phyloP scores from a whole-genome alignment of 371 early-diverging fungal genomes.

The Funneliformis caledonium region DNA sequence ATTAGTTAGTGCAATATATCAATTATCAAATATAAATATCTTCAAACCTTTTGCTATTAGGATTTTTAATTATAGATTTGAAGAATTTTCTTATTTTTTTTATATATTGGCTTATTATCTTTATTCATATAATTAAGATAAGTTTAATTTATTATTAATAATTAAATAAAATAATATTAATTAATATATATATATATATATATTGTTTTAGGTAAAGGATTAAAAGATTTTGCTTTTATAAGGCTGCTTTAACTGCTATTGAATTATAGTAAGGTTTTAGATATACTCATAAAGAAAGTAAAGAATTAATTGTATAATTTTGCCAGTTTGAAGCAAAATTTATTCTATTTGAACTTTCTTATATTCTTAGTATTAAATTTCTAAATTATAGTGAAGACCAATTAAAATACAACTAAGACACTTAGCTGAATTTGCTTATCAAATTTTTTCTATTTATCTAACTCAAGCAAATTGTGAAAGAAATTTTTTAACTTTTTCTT shows the following conservation, averaged over 20 bases:
- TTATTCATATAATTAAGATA: neutral
- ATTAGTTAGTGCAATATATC: too few relatives aligned
- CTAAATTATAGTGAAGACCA: neutral
- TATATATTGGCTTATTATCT: constrained; percentile 4
- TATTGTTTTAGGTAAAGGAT: neutral
- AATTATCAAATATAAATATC: too few relatives aligned
- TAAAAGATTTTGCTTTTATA: neutral
- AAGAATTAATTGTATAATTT: neutral
- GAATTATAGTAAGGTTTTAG: neutral
- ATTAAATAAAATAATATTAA: too few relatives aligned
- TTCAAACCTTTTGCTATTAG: too few relatives aligned
- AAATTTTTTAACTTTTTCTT: too few relatives aligned
- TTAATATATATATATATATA: neutral
- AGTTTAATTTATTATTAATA: too few relatives aligned
- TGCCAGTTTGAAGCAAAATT: neutral
- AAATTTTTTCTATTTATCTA: neutral
- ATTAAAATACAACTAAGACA: too few relatives aligned
- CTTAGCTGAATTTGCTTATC: neutral
- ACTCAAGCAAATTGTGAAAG: neutral
- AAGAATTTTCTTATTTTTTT: neutral
- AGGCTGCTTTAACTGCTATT: neutral
- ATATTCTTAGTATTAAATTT: neutral
- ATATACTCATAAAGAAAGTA: neutral
- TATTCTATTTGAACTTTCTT: neutral
- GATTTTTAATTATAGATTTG: too few relatives aligned